Base-by-base conservation (phyloP, 768 basidiomycete genomes). In the Fomitopsis serialis region DNA sequence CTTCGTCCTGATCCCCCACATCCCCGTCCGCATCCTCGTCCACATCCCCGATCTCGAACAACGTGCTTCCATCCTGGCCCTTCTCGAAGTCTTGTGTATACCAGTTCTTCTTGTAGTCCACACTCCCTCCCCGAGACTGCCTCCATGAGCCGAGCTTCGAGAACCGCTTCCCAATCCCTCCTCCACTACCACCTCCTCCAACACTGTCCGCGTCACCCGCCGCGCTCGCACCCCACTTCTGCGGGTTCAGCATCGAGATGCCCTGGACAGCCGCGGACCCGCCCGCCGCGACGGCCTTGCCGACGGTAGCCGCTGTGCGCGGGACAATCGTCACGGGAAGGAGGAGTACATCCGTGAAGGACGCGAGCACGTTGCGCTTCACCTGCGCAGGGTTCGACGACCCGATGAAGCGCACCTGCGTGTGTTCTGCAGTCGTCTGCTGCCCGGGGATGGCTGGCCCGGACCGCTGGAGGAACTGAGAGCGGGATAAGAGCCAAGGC, bases 251-350 rank as follows among this genome's bases (percentile, higher is more conserved):
- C 91, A 93, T 95, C 0, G 86, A 74, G 35, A 94, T 85, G 1
- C 92, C 92, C 53, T 86, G 87, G 2, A 84, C 91, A 2, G 92
- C 89, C 8, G 84, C 89, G 2, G 73, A 81, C 0, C 87, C 83
- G 2, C 88, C 89, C 0, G 86, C 84, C 47, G 84, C 78, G 29
- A 86, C 68, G 0, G 78, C 85, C 12, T 80, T 84, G 8, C 86
- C 85, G 8, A 88, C 84, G 3, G 77, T 82, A 24, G 65, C 61
- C 0, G 63, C 71, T 2, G 87, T 83, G 13, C 89, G 83, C 0
- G 96, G 96, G 2, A 98, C 94, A 66, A 98, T 96, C 1, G 95
- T 97, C 17, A 99, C 97, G 0, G 97, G 96, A 0, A 98, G 74
- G 0, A 98, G 74, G 6, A 99, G 82, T 1, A 92, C 79, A 55